phyloP scores from a whole-genome alignment of 164 flowering plant species.

The Amborella trichopoda region DNA sequence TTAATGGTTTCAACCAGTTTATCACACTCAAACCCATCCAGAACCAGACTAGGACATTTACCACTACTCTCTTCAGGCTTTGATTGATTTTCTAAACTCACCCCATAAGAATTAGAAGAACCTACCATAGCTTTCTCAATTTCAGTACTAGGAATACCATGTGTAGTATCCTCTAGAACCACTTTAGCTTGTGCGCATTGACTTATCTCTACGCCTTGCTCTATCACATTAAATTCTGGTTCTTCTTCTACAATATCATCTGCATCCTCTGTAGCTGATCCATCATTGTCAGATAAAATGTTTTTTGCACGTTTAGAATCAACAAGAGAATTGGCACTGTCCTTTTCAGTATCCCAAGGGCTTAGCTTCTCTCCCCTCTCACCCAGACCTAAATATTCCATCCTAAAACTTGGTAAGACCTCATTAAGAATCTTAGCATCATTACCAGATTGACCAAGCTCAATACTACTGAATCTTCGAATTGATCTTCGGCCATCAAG shows the following conservation, averaged over 20 bases:
- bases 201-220: constrained; percentile 39
- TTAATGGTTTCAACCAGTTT: no score
- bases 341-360: neutral
- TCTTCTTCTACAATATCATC: constrained; percentile 24
- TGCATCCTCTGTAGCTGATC: no score
- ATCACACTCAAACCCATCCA: no score
- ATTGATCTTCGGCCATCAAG: constrained; percentile 14
- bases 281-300: no score
- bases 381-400: constrained; percentile 23
- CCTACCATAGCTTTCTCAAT: constrained; percentile 19
- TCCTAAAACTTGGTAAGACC: constrained; percentile 37
- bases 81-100: no score
- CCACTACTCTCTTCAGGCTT: no score
- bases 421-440: constrained; percentile 73
- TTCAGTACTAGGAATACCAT: constrained; percentile 6
- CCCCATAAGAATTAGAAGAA: no score
- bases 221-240: constrained; percentile 37
- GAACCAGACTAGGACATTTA: no score
- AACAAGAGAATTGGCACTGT: no score
- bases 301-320: no score
- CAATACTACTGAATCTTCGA: constrained; percentile 27
- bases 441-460: constrained; percentile 25
- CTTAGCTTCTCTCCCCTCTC: no score
- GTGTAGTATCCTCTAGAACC: constrained; percentile 12
- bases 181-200: constrained; percentile 4